Base-by-base conservation (phyloP, 2,329 filamentous ascomycete genomes). In the Helminthosporium solani region DNA sequence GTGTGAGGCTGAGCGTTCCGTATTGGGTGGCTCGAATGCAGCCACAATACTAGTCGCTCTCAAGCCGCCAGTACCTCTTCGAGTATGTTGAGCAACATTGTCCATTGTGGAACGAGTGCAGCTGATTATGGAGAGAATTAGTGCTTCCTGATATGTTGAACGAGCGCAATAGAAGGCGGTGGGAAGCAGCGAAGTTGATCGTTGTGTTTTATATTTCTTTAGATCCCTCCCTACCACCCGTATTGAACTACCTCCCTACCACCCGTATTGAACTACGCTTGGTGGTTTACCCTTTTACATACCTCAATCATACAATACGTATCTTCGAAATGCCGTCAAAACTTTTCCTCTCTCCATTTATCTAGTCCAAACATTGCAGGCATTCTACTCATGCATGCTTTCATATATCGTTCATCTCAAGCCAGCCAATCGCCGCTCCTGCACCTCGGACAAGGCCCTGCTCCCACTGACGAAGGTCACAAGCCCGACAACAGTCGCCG, bases 381-480 rank as follows among this genome's bases (percentile, higher is more conserved):
- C 12, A 14, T 31, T 31, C 28, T 31, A 8, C 6, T n/a, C 28
- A n/a, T 8, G 14, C 12, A 14, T 15, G 35, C 11, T 19, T 18
- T 19, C 25, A 8, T 25, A 11, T n/a, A n/a, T n/a, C n/a, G n/a
- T 18, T 75, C 64, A 85, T 67, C 82, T 73, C 53, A 80, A 67
- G 4, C 90, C 91, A 18, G 88, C 86, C 61, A 96, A 74, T 46
- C 94, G 84, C 57, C 94, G 82, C 63, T 86, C 84, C 75, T 96
- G 94, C 23, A 99, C 92, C 76, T 99, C 94, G 40, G 89, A 87
- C 57, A 99, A 76, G 4, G 94, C 94, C 70, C 90, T 86, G 66
- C 86, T 90, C 46, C 94, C 94, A 67, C 89, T 96, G 52, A 97
- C 71, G 66, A 95, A 89, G 9, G 88, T 83, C 44, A 90, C 81